Evolutionary conservation across 768 basidiomycete species (phyloP).

Genomic region (Pleurotus tuoliensis): DNA sequence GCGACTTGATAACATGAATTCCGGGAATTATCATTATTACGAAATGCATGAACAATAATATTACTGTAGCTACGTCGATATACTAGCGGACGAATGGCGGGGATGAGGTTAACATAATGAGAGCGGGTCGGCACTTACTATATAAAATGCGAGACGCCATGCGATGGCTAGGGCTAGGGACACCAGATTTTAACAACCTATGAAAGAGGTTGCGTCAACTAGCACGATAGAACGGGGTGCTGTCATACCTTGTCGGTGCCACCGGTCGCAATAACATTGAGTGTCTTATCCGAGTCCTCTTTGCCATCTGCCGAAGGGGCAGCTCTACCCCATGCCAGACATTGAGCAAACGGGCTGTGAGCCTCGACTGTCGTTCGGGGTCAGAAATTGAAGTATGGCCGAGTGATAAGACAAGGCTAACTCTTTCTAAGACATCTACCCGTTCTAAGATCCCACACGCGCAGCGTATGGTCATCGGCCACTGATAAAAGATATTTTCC

Average conservation of each 20-base stretch:
- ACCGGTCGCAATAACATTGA: conserved; percentile 68
- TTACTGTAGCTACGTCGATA: conserved; percentile 2
- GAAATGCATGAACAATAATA: conserved; percentile 5
- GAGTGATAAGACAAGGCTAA: not conserved
- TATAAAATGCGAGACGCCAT: too few species aligned
- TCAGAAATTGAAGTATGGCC: too few species aligned
- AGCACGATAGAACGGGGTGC: not conserved
- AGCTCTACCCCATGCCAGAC: conserved; percentile 76
- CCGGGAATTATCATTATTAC: conserved; percentile 3
- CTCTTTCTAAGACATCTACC: conserved; percentile 70
- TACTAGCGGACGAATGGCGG: not conserved
- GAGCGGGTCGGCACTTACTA: too few species aligned
- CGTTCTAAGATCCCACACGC: conserved; percentile 84
- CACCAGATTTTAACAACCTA: conserved; percentile 6
- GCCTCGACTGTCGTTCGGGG: conserved; percentile 63
- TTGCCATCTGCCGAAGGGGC: conserved; percentile 35
- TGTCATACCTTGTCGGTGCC: conserved; percentile 59
- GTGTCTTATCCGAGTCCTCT: conserved; percentile 50
- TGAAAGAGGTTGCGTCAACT: not conserved
- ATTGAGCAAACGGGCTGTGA: conserved; percentile 80
- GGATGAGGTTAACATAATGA: not conserved
- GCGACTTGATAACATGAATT: not conserved
- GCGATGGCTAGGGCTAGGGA: not conserved
- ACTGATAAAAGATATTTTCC: conserved; percentile 90
- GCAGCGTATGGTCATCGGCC: conserved; percentile 88